A percentile compares a stretch with the other conserved stretches of the same genome.
Evolutionary conservation across 768 basidiomycete genomes (phyloP).

Genomic region (Myochromella boudieri): DNA sequence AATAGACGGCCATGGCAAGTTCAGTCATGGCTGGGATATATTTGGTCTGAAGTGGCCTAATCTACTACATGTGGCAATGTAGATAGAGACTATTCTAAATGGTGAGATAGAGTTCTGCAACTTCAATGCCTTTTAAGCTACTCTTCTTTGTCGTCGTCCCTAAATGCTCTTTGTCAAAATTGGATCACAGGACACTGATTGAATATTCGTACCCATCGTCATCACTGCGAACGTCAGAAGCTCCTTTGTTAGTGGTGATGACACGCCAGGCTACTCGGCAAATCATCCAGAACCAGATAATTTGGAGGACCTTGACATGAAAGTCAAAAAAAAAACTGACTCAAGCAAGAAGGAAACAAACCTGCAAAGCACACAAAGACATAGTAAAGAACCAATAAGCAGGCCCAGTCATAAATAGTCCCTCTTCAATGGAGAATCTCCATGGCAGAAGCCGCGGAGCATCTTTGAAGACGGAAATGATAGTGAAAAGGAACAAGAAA

Average conservation of each 20-base stretch:
- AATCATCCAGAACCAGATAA: conserved; percentile 87
- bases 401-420: conserved; percentile 51
- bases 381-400: conserved; percentile 48
- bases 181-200: conserved; percentile 1
- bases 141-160: conserved; percentile 32
- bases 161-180: conserved; percentile 11
- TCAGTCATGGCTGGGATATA: no score
- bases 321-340: conserved; percentile 12
- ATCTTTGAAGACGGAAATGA: conserved; percentile 60
- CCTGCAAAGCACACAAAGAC: conserved; percentile 64
- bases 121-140: conserved; percentile 16
- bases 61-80: conserved; percentile 1
- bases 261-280: conserved; percentile 82
- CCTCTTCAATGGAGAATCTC: conserved; percentile 58
- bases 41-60: conserved; percentile 4
- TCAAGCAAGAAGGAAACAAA: conserved; percentile 25
- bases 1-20: no score
- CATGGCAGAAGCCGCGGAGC: conserved; percentile 46
- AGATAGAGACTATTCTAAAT: not conserved
- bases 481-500: conserved; percentile 71
- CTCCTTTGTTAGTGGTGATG: conserved; percentile 64
- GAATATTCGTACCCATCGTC: conserved; percentile 57
- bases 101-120: not conserved
- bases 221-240: conserved; percentile 85
- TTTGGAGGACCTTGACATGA: conserved; percentile 58